Conservation (phyloP, 1,284 basidiomycete genomes). For the Tetrapyrgos nigripes region DNA sequence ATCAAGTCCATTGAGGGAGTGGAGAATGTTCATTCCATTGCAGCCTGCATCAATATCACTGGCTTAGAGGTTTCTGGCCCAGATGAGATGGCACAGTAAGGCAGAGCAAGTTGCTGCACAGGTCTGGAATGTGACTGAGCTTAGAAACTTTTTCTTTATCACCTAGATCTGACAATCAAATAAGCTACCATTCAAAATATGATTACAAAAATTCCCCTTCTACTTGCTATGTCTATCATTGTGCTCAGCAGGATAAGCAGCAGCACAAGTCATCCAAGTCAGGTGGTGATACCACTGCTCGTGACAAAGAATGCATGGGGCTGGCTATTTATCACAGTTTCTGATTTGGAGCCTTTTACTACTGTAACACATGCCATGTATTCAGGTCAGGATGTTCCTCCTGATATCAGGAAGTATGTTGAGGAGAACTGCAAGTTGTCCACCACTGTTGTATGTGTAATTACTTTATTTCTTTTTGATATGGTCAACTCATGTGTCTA, state of each 20-base stretch:
- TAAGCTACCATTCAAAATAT: slow-evolving; percentile 22
- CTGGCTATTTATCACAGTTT: no score
- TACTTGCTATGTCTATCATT: slow-evolving; percentile 22
- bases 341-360: no score
- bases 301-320: no score
- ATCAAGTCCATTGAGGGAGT: no score
- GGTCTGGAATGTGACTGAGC: slow-evolving; percentile 11
- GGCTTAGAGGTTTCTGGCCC: no score
- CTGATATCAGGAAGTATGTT: not conserved
- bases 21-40: no score
- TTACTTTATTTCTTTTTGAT: no score
- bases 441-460: not conserved
- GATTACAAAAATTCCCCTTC: slow-evolving; percentile 15
- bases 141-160: slow-evolving; percentile 5
- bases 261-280: slow-evolving; percentile 6
- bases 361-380: not conserved
- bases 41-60: no score
- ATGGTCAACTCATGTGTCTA: no score
- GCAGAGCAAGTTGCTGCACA: slow-evolving; percentile 9
- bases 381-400: not conserved
- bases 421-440: not conserved
- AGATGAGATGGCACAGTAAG: no score
- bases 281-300: no score
- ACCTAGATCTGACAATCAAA: no score
- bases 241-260: slow-evolving; percentile 18